Conservation (phyloP, 805 yeast species). For the Ogataea kodamae region DNA sequence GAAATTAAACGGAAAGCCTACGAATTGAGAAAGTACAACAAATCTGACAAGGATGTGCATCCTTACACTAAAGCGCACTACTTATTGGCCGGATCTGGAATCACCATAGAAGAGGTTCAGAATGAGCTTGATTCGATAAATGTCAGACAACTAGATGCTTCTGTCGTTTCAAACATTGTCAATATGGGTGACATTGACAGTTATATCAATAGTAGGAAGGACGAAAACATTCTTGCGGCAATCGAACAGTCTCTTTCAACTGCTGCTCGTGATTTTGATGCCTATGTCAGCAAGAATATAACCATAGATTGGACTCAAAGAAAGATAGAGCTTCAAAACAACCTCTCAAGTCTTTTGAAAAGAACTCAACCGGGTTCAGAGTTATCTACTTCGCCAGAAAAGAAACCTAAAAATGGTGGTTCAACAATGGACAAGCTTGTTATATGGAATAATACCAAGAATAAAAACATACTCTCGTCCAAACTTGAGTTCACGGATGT, state of each 20-base stretch:
- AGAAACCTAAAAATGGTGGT: conserved; percentile 19
- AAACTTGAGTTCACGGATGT: conserved; percentile 31
- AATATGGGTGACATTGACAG: conserved; percentile 48
- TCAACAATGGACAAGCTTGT: conserved; percentile 21
- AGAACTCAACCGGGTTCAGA: conserved; percentile 24
- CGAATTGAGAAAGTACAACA: conserved; percentile 45
- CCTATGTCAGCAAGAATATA: conserved; percentile 66
- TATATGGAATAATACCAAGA: conserved; percentile 29
- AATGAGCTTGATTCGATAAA: conserved; percentile 46
- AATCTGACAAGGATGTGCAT: conserved; percentile 35
- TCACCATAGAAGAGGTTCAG: conserved; percentile 80
- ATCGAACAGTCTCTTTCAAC: conserved; percentile 73
- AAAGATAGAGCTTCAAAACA: conserved; percentile 67
- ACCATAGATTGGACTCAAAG: conserved; percentile 81
- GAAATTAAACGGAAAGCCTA: conserved; percentile 72
- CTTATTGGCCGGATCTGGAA: conserved; percentile 83
- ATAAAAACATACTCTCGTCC: conserved; percentile 28
- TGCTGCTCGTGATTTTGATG: conserved; percentile 82
- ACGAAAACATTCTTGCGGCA: conserved; percentile 75
- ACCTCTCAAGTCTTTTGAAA: conserved; percentile 56
- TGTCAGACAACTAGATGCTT: conserved; percentile 20
- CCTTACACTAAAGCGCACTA: conserved; percentile 77
- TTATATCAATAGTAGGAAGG: conserved; percentile 66
- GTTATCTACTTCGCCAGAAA: conserved; percentile 11
- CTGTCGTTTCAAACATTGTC: conserved; percentile 5